phyloP scores from a whole-genome alignment of 2,329 filamentous ascomycete genomes.

The Chaetomiaceae sp. region DNA sequence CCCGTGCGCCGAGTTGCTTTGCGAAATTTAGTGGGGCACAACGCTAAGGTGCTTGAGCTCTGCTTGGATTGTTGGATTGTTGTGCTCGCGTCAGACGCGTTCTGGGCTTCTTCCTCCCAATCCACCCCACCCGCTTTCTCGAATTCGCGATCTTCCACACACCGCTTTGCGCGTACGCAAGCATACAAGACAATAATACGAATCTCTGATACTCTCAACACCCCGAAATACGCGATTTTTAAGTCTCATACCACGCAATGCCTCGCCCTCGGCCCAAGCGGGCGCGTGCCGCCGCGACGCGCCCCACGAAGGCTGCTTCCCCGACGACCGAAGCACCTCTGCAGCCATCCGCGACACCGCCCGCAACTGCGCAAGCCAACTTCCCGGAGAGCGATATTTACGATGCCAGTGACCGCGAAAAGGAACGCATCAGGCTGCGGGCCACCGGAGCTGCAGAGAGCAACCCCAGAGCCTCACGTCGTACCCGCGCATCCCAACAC shows the following conservation, averaged over 20 bases:
- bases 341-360: slow-evolving; percentile 17
- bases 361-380: slow-evolving; percentile 12
- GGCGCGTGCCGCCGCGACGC: slow-evolving; percentile 23
- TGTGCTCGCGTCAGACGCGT: slow-evolving; percentile 12
- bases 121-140: not conserved
- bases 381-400: slow-evolving; percentile 30
- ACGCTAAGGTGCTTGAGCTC: too few relatives aligned
- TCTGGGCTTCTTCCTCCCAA: not conserved
- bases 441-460: slow-evolving; percentile 14
- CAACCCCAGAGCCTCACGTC: slow-evolving; percentile 3
- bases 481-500: not conserved
- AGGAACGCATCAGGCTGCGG: slow-evolving; percentile 27
- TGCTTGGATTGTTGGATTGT: too few relatives aligned
- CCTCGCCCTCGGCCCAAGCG: slow-evolving; percentile 18
- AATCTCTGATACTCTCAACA: too few relatives aligned
- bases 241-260: not conserved
- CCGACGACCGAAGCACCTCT: slow-evolving; percentile 5
- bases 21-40: too few relatives aligned
- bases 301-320: slow-evolving; percentile 4
- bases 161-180: too few relatives aligned
- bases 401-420: slow-evolving; percentile 34
- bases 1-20: too few relatives aligned
- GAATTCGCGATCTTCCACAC: too few relatives aligned
- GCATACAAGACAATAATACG: too few relatives aligned
- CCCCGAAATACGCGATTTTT: not conserved